Percentiles rank a stretch among this genome's conserved stretches.
Conservation (phyloP, 441 rosid genomes). For the Pelargonium cotyledonis region DNA sequence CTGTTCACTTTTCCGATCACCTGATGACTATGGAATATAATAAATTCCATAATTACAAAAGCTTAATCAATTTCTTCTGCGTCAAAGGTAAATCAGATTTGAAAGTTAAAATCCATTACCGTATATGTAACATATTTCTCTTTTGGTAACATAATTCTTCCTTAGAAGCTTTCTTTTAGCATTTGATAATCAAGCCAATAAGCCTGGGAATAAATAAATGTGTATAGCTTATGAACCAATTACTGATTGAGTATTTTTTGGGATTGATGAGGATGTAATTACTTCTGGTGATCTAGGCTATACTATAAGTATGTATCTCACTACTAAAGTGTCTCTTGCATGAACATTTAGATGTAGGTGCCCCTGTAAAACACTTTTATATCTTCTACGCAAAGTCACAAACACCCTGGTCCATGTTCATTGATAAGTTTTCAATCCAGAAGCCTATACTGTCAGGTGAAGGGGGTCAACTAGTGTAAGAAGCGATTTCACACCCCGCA, state of each 20-base stretch:
- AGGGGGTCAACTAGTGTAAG: slow-evolving; percentile 3
- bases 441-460: background rate
- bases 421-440: background rate
- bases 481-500: background rate
- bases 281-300: background rate
- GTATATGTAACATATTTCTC: background rate
- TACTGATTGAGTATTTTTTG: background rate
- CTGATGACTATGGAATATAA: background rate
- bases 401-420: background rate
- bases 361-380: background rate
- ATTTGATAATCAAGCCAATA: too few species aligned
- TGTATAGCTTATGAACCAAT: background rate
- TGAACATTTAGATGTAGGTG: background rate
- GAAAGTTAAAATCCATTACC: background rate
- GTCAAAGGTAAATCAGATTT: background rate
- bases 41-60: background rate
- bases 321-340: background rate
- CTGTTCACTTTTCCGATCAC: background rate
- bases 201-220: background rate
- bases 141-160: background rate
- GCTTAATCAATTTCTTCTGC: background rate
- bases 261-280: background rate
- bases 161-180: too few species aligned
- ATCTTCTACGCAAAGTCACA: too few species aligned
- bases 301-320: background rate